A percentile compares a stretch with the other conserved stretches of the same genome.
phyloP scores from a whole-genome alignment of 1,284 basidiomycete species.

The Cystobasidium slooffiae region DNA sequence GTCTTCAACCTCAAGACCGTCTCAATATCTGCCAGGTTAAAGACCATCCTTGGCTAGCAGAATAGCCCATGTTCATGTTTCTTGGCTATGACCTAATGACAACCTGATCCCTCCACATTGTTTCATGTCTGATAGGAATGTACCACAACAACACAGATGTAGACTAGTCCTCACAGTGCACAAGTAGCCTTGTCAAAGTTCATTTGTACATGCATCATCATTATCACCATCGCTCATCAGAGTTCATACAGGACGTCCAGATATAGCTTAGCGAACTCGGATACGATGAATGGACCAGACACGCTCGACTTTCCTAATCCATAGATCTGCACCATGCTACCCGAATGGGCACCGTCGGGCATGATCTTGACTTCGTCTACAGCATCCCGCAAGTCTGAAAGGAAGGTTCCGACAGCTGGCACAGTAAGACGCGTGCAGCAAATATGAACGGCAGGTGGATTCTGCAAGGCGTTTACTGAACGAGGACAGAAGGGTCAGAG shows the following conservation, averaged over 20 bases:
- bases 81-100: background rate
- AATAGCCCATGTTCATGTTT: background rate
- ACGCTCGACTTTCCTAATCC: constrained; percentile 39
- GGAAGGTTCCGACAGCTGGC: constrained; percentile 72
- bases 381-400: constrained; percentile 78
- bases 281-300: constrained; percentile 36
- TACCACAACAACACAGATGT: too few species aligned
- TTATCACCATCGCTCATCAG: background rate
- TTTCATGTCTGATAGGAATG: too few species aligned
- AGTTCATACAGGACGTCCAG: constrained; percentile 42
- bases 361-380: constrained; percentile 66
- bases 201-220: background rate
- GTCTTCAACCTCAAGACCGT: constrained; percentile 69
- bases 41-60: constrained; percentile 71
- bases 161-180: too few species aligned
- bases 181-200: background rate
- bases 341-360: constrained; percentile 18
- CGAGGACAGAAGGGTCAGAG: background rate
- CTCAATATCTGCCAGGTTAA: constrained; percentile 74
- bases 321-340: constrained; percentile 42
- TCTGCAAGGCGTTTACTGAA: constrained; percentile 73
- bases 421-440: constrained; percentile 86
- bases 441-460: constrained; percentile 86
- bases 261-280: constrained; percentile 41
- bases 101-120: too few species aligned